Conservation (phyloP, 345 rosid species). For the Mangifera indica region DNA sequence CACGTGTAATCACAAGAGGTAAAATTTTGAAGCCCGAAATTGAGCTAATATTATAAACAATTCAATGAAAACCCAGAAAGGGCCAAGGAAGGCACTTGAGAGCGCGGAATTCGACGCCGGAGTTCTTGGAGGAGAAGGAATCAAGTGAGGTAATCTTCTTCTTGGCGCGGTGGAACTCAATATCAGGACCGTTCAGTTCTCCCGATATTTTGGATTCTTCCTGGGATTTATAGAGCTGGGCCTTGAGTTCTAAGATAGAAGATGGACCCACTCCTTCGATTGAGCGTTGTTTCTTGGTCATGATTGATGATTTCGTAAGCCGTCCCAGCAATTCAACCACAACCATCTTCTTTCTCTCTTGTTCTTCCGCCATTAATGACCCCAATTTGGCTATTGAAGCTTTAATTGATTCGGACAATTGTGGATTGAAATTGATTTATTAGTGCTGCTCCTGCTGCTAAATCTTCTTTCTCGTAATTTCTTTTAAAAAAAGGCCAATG, state of each 20-base stretch:
- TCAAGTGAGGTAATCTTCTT: constrained; percentile 47
- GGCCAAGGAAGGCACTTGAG: constrained; percentile 41
- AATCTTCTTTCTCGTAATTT: no score
- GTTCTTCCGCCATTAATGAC: constrained; percentile 36
- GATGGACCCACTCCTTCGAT: constrained; percentile 90
- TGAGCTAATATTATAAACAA: neutral
- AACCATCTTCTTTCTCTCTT: no score
- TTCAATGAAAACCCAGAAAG: neutral
- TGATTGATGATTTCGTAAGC: no score
- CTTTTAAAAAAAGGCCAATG: no score
- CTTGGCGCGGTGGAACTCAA: constrained; percentile 77
- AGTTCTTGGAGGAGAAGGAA: constrained; percentile 60
- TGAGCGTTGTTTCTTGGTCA: constrained; percentile 87
- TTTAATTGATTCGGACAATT: no score
- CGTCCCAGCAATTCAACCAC: no score
- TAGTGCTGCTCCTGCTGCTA: no score
- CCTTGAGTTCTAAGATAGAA: constrained; percentile 85
- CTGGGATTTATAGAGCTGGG: constrained; percentile 81
- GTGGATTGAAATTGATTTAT: no score
- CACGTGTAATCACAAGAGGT: neutral
- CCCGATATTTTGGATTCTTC: constrained; percentile 72
- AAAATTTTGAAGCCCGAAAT: neutral
- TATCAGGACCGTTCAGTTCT: constrained; percentile 54
- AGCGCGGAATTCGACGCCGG: constrained; percentile 81
- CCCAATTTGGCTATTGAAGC: no score